phyloP scores from a whole-genome alignment of 2,329 filamentous ascomycete species.

The Chaetomium sp. region DNA sequence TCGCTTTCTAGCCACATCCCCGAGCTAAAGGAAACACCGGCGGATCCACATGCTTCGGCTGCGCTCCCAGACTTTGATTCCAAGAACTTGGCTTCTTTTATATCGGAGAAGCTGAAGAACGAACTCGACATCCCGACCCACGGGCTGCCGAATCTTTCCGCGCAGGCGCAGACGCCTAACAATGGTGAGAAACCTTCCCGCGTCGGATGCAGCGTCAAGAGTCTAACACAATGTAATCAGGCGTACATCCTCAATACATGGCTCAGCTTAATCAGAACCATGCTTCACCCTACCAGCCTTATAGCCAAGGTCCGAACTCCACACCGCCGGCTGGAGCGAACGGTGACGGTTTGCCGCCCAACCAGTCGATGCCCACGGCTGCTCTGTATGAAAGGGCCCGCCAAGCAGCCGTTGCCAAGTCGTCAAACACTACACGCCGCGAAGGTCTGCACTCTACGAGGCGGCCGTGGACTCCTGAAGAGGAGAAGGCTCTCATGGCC shows the following conservation, averaged over 20 bases:
- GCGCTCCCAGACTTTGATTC: constrained; percentile 23
- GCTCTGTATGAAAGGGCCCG: constrained; percentile 61
- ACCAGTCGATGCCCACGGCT: constrained; percentile 58
- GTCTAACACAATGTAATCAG: constrained; percentile 16
- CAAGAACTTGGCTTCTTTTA: constrained; percentile 32
- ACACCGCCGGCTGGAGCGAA: constrained; percentile 36
- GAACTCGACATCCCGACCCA: constrained; percentile 22
- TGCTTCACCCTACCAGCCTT: constrained; percentile 25
- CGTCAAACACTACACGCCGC: constrained; percentile 55
- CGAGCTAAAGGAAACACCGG: constrained; percentile 21
- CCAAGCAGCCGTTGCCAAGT: constrained; percentile 60
- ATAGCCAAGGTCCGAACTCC: constrained; percentile 38
- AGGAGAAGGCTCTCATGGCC: constrained; percentile 87
- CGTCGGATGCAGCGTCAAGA: background rate
- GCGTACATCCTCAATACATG: constrained; percentile 26
- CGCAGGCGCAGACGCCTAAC: constrained; percentile 4
- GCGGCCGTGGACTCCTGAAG: constrained; percentile 83
- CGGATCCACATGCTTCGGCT: constrained; percentile 9
- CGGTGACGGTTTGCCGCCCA: constrained; percentile 52
- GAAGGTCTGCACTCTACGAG: constrained; percentile 65
- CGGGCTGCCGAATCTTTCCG: constrained; percentile 26
- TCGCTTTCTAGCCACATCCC: constrained; percentile 24
- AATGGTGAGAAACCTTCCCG: constrained; percentile 15
- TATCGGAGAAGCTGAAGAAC: constrained; percentile 31
- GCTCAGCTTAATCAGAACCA: constrained; percentile 28